Evolutionary conservation across 2,329 filamentous ascomycete species (phyloP), one percentile per base, ranked within the genome.

Genomic region (Plenodomus biglobosus): DNA sequence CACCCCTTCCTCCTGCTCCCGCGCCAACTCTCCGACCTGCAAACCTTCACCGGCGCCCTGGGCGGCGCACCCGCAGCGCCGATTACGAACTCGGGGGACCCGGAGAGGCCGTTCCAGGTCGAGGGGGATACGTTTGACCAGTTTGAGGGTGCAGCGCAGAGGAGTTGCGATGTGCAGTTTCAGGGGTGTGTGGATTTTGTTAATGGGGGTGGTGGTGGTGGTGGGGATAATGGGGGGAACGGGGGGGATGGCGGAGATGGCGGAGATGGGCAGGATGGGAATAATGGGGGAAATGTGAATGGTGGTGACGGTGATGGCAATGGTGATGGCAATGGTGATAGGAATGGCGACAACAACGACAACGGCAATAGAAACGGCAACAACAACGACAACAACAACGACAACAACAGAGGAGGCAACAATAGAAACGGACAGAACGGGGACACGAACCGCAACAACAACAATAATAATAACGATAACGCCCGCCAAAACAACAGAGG

Each of bases 151-250:
- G 85, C 85, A 16, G 74, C 78, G 32, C 78, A 85, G 70, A 76
- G 85, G 39, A 80, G 82, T 20, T 88, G 85, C 61, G 78, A 84
- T 52, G 78, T 83, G 40, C 82, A 87, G 73, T 80, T 83, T 68
- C 84, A 85, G 62, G 69, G 66, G 7, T 87, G 85, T 65, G 73
- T 77, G 24, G 11, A 54, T 24, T 38, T 41, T 41, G 68, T 68
- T 55, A 48, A 39, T 36, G 48, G 44, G 19, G 37, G 48, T 7
- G 16, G 19, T 30, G 44, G 38, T 20, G 30, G n/a, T 15, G 32
- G 30, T 5, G 40, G 42, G 3, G 40, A 47, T 15, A 41, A 24
- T 15, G 8, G 24, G 38, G 16, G 19, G 21, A 19, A 18, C 39
- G 40, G 40, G 8, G 27, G 27, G 16, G 35, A 37, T 18, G 24